Base-by-base conservation (phyloP, 345 rosid species). In the Rubroshorea leprosula region DNA sequence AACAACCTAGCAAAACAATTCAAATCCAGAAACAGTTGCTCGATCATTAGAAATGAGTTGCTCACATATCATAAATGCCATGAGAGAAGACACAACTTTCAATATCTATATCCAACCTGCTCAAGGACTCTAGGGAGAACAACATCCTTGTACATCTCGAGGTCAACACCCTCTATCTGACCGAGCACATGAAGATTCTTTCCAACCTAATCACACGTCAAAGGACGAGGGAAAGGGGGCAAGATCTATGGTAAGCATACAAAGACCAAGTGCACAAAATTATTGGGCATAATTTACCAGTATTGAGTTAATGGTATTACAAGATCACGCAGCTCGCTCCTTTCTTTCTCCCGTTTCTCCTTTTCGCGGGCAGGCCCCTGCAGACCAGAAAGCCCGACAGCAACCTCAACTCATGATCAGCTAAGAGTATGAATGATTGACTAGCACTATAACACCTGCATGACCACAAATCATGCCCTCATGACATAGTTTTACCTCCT, bases 291-390 rank as follows among this genome's bases (percentile, higher is more conserved):
- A 72, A 74, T 67, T 74, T 68, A 76, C 84, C 74, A 82, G 73
- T 55, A 66, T 68, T 39, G 51, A 68, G 77, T 69, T 66, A 78
- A 55, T 62, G 79, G 69, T 57, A 72, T 89, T 93, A 93, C 99
- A 85, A 93, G 99, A 85, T 93, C 99, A 27, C 99, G 97, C 48
- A 93, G 96, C 89, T 90, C 97, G 79, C 82, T 88, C 86, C 99
- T 85, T 72, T 93, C 99, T 73, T 82, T 93, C 79, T 93, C 99
- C 78, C 97, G 92, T 68, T 73, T 90, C 72, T 90, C 97, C 95
- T 87, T 93, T 43, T 79, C 97, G 68, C 99, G 96, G 85, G 90
- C 82, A 79, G 97, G 96, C 74, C 97, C 99, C 99, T 93, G 97
- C 97, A 93, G 89, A 87, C 97, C 89, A 93, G 89, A 89, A 89